phyloP scores from a whole-genome alignment of 1,284 basidiomycete genomes.

The Irpex sp. region DNA sequence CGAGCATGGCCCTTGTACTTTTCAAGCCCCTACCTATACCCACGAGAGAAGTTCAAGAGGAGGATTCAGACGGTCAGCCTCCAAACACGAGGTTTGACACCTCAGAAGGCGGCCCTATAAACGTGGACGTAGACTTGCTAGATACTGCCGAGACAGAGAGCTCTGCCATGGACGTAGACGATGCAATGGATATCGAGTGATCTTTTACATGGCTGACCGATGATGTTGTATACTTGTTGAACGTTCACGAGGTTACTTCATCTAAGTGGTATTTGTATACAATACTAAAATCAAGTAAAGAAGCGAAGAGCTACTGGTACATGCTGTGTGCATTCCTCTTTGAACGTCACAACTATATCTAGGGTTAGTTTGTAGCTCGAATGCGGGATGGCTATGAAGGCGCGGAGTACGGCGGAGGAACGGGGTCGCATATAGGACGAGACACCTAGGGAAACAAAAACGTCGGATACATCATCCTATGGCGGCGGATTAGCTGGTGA shows the following conservation, averaged over 20 bases:
- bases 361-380: neutral
- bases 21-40: slow-evolving; percentile 42
- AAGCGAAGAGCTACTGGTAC: neutral
- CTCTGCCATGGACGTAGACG: slow-evolving; percentile 30
- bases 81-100: neutral
- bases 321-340: neutral
- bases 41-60: slow-evolving; percentile 17
- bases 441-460: neutral
- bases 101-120: too few relatives aligned
- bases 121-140: neutral
- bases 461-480: neutral
- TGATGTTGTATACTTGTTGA: neutral
- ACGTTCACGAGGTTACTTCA: neutral
- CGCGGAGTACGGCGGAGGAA: neutral
- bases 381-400: neutral
- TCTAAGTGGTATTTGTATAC: neutral
- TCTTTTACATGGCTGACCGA: neutral
- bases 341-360: neutral
- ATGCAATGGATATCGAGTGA: slow-evolving; percentile 60
- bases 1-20: slow-evolving; percentile 54
- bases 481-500: neutral
- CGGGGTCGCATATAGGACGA: neutral
- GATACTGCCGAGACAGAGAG: neutral
- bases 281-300: neutral
- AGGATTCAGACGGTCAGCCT: slow-evolving; percentile 11